Conservation (phyloP, 345 rosid genomes). For the Eucalyptus urophylla region DNA sequence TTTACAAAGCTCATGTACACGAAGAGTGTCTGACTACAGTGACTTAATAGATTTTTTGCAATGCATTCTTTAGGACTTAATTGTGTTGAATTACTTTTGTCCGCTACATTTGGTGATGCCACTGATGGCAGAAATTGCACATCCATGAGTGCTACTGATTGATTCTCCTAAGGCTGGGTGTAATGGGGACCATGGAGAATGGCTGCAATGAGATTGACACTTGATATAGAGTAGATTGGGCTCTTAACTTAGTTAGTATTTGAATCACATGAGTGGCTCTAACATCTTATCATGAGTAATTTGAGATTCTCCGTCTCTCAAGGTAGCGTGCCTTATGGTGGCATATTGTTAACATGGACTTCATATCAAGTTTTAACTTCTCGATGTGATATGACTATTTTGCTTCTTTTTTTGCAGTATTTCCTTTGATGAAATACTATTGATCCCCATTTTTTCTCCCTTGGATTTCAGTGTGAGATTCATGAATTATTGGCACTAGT, state of each 20-base stretch:
- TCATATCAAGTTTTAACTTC: not conserved
- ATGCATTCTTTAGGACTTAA: not conserved
- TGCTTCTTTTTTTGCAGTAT: not conserved
- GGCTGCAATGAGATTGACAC: not conserved
- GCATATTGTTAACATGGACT: not conserved
- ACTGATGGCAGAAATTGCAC: not conserved
- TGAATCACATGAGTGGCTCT: not conserved
- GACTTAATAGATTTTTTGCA: not conserved
- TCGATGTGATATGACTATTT: not conserved
- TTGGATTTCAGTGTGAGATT: conserved; percentile 64
- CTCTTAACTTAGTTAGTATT: not conserved
- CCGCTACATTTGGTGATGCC: not conserved
- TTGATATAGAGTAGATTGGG: not conserved
- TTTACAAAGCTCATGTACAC: not conserved
- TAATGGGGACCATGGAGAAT: not conserved
- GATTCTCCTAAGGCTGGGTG: not conserved
- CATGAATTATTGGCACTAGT: conserved; percentile 93
- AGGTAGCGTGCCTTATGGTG: not conserved
- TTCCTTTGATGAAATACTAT: not conserved
- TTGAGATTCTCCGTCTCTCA: not conserved
- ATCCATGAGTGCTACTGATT: not conserved
- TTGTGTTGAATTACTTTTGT: not conserved
- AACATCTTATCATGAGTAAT: not conserved
- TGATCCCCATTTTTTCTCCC: not conserved
- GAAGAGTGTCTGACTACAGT: not conserved